Conservation (phyloP, 805 yeast species). For the Jamesozyma gamospora region DNA sequence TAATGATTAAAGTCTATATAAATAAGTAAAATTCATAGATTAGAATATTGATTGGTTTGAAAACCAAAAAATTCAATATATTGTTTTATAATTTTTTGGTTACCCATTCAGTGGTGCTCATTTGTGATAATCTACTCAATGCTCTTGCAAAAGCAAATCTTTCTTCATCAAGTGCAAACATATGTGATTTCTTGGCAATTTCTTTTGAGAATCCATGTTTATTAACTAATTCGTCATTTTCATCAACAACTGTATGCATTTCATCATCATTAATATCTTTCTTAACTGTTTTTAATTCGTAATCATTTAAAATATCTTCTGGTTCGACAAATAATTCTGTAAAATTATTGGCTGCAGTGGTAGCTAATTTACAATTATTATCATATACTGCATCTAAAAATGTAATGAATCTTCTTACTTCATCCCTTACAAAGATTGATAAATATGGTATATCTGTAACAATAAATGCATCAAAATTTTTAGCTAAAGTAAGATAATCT, state of each 20-base stretch:
- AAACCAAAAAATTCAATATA: too few relatives aligned
- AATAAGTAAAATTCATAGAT: too few relatives aligned
- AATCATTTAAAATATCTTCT: conserved; percentile 38
- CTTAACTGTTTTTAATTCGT: conserved; percentile 21
- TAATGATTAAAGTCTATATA: too few relatives aligned
- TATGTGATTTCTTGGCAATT: conserved; percentile 56
- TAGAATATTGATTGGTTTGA: too few relatives aligned
- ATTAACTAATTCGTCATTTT: conserved; percentile 51
- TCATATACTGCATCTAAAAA: conserved; percentile 94
- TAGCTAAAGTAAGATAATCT: conserved; percentile 79
- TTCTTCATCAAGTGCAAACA: conserved; percentile 90
- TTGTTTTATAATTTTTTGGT: conserved; percentile 2
- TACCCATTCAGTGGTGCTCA: conserved; percentile 92
- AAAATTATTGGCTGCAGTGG: conserved; percentile 81
- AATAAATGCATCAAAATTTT: conserved; percentile 65
- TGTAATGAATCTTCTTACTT: conserved; percentile 84
- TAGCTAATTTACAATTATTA: conserved; percentile 77
- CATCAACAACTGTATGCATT: conserved; percentile 24
- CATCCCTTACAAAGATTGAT: conserved; percentile 67
- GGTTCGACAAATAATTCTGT: conserved; percentile 80
- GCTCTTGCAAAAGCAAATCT: conserved; percentile 96
- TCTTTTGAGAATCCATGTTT: conserved; percentile 69
- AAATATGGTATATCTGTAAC: conserved; percentile 87
- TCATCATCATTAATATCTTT: conserved; percentile 7
- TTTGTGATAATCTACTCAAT: conserved; percentile 77